Percentiles rank a stretch among this genome's conserved stretches.
These are phyloP conservation scores for Talaromyces albobiverticillius DNA, from an alignment of 2,329 filamentous ascomycete genomes.

Conservation along the genomic window DNA sequence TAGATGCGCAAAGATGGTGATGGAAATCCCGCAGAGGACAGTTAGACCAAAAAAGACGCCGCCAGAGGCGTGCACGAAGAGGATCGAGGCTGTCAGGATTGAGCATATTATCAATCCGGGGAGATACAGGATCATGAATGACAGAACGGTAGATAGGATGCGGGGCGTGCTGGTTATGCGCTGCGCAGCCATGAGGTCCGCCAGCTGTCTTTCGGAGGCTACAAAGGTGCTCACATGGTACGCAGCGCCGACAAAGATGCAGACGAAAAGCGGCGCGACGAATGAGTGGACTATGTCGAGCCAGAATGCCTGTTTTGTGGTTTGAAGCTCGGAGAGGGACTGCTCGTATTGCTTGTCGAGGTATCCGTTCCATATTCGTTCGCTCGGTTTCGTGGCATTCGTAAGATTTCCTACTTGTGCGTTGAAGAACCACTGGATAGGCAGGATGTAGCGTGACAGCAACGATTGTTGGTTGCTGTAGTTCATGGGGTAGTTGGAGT, in stretches of 20 bases:
- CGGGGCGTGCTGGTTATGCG: neutral
- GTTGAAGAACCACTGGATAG: constrained; percentile 2
- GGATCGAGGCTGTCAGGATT: neutral
- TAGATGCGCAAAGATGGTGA: constrained; percentile 77
- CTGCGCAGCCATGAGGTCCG: constrained; percentile 6
- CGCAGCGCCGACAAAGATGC: constrained; percentile 1
- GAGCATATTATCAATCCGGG: constrained; percentile 3
- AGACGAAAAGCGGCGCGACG: neutral
- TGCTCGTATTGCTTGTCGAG: neutral
- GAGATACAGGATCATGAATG: neutral
- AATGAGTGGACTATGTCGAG: neutral
- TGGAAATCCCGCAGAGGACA: constrained; percentile 69
- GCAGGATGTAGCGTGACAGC: constrained; percentile 4
- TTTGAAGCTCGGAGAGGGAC: neutral
- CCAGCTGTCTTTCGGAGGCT: constrained; percentile 1
- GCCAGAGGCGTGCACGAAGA: constrained; percentile 63
- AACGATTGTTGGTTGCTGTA: constrained; percentile 4
- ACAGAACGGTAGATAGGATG: constrained; percentile 1
- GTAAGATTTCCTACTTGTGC: neutral
- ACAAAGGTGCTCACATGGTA: constrained; percentile 3
- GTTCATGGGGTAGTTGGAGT: neutral
- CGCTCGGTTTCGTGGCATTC: neutral
- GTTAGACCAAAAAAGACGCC: constrained; percentile 71
- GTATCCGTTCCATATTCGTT: constrained; percentile 6
- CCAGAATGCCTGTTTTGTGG: neutral